Base-by-base conservation (phyloP, 257 asterid genomes). In the Nyctanthes arbortristis region DNA sequence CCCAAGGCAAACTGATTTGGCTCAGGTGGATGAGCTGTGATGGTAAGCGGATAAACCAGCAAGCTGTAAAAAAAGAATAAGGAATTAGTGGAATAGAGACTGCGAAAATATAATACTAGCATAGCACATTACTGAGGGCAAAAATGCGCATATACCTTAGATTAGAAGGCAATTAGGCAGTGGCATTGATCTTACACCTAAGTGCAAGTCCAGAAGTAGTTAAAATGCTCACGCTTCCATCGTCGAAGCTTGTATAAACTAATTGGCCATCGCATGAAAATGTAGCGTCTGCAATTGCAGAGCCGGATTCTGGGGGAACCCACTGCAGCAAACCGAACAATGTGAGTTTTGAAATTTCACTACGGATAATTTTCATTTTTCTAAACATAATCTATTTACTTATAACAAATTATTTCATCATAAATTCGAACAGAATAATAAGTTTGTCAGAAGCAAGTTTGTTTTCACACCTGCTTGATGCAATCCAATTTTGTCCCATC, bases 181-280 rank as follows among this genome's bases (percentile, higher is more conserved):
- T 28, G 8, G 85, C 76, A 29, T 33, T 79, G 66, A 90, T 85
- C 69, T 79, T 81, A 61, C 96, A 88, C 76, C 84, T 79, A 29
- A 82, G 61, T 49, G 68, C 77, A 63, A 90, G 88, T 3, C 79
- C 78, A 25, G 58, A 47, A 56, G 84, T 75, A 7, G 86, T 61
- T 77, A 87, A 77, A 45, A 85, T 39, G 7, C 67, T 59, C 52
- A 87, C 75, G n/a, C 82, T 84, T 36, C 92, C 89, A 47, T 83
- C 87, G 5, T 81, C 80, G 28, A 80, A 81, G 72, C 85, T 54
- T 9, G 84, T 83, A 63, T 77, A 90, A 34, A 90, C 66, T 5
- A 75, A 80, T 69, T 81, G 87, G 79, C 96, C 68, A 65, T 90
- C 86, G 39, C 93, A 82, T 1, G 96, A 88, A 77, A 75, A 88